Evolutionary conservation across 176 grass and related monocot genomes (phyloP), one percentile per base, ranked within the genome.

Genomic region (Oropetium thomaeum): DNA sequence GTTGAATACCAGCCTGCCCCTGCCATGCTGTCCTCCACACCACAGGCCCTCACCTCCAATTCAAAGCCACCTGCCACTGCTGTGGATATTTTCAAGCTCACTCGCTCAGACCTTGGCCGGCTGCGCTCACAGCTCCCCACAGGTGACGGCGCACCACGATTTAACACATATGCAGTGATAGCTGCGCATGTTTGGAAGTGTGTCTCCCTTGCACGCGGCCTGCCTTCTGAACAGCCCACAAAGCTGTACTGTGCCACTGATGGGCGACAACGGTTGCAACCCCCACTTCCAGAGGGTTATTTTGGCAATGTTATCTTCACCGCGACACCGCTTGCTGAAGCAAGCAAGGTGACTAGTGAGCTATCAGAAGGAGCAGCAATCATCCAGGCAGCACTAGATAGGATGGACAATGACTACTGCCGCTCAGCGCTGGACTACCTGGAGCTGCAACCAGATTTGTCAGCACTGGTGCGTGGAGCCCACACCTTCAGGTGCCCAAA

Each of bases 241-340:
- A 97, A 91, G 65, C 65, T 97, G 80, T 91, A 93, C 30, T 82
- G 84, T 32, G 88, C 93, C 3, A 89, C 88, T 15, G 90, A 93
- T 35, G 93, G 93, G 38, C 77, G 90, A 34, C 83, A 87, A 40
- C 79, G 93, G n/a, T 61, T 97, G 29, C 90, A 59, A 14, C 90
- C 93, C 0, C 80, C 79, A 37, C 88, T 97, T 49, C 88, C 90
- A 10, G 74, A 88, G 14, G 93, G 93, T 32, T 97, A 97, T 59
- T 97, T 97, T 13, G 93, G 93, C 30, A 97, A 97, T 77, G 93
- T 97, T 14, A 90, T 97, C 65, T 97, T 97, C 87, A 97, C 90
- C 0, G 87, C 85, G 33, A 93, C 93, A 17, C 93, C 93, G 13
- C 80, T 97, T 34, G 87, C 88, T 0, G 70, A 89, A 28, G 88